phyloP scores from a whole-genome alignment of 2,329 filamentous ascomycete species.

The Colletotrichum magnum region DNA sequence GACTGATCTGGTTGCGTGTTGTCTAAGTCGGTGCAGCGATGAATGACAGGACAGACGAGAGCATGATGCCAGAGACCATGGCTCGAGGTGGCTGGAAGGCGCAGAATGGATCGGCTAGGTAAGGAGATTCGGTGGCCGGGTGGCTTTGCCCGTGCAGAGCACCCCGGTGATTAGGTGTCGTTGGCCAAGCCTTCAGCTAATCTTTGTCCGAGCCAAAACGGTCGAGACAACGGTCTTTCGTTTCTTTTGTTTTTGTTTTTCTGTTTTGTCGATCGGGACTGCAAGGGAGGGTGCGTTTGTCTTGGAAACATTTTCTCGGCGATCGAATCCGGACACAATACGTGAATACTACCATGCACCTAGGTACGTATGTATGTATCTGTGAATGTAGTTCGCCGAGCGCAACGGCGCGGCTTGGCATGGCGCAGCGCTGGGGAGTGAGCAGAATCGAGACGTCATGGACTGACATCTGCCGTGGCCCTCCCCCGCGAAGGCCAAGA shows the following conservation, averaged over 20 bases:
- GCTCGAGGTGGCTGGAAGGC: conserved; percentile 7
- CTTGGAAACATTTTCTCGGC: conserved; percentile 16
- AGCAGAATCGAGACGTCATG: conserved; percentile 34
- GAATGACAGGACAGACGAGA: neutral
- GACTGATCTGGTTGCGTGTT: neutral
- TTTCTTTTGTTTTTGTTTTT: no score
- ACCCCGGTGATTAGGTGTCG: neutral
- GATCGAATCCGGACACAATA: conserved; percentile 11
- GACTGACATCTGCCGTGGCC: neutral
- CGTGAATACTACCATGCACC: no score
- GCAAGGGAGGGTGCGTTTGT: conserved; percentile 7
- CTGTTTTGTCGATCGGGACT: no score
- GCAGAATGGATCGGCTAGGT: neutral
- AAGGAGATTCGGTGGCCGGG: neutral
- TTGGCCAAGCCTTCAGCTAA: neutral
- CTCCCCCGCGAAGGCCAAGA: conserved; percentile 23
- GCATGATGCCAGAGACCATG: neutral
- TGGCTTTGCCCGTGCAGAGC: neutral
- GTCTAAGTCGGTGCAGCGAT: neutral
- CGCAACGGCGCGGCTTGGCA: conserved; percentile 32
- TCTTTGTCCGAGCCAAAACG: conserved; percentile 2
- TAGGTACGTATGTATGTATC: no score
- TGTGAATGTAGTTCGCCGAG: neutral
- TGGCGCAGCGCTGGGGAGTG: neutral
- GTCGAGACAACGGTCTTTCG: neutral